Evolutionary conservation across 2,329 filamentous ascomycete genomes (phyloP), one percentile per base, ranked within the genome.

Genomic region (Fusarium nanum): DNA sequence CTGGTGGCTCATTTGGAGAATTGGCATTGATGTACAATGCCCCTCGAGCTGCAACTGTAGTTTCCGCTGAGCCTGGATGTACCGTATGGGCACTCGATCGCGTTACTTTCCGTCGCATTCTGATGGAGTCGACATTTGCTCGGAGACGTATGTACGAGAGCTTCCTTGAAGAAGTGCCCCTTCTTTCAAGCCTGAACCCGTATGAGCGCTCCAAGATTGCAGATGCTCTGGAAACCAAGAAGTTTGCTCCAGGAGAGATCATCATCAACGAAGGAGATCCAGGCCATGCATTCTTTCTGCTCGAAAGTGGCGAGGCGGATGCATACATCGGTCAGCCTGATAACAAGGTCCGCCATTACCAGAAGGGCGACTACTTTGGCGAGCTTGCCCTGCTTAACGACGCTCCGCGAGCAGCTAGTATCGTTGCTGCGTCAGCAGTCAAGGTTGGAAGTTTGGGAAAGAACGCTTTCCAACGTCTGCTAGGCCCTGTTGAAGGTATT

Each of bases 11-110:
- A 6, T 99, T 99, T 80, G 96, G 96, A 75, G 96, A 99, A 83
- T 86, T 99, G 60, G 96, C 96, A 14, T 86, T 99, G 76, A 98
- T 99, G 96, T 98, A 99, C 84, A 98, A 98, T 77, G 94, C 96
- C 23, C 96, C 96, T 27, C 93, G 96, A 77, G 96, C 96, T 44
- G 96, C 96, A 6, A 98, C 96, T 0, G 93, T 99, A 64, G 88
- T 97, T 66, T 97, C 93, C 30, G 90, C 91, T 14, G 93, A 97
- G 75, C 79, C 91, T 5, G 83, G 87, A 34, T 94, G 92, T 76
- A 94, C 92, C 6, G 87, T 99, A 12, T 99, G 96, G 96, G 94
- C 94, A 22, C 86, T 99, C 53, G 96, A 99, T 78, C 93, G 96
- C 56, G 87, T 98, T 68, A 99, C 96, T 12, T 99, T 99, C 87